Conservation (phyloP, 2,329 filamentous ascomycete genomes). For the Aaosphaeria pasadenensis region DNA sequence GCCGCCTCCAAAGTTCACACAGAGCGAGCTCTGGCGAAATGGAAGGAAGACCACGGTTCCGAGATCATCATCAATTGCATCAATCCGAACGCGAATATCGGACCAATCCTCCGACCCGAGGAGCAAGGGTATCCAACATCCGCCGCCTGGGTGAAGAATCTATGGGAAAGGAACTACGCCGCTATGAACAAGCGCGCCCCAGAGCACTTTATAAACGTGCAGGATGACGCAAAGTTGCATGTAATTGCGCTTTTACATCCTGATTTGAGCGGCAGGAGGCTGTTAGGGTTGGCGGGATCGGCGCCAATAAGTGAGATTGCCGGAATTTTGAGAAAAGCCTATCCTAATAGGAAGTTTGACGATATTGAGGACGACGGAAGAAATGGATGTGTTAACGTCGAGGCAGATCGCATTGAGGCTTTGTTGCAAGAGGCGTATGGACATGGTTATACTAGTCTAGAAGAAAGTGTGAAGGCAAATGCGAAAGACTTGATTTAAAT, state of each 20-base stretch:
- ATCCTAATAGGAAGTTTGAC: background rate
- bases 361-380: background rate
- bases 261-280: too few species aligned
- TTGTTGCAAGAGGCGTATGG: background rate
- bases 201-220: constrained; percentile 8
- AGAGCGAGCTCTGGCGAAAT: background rate
- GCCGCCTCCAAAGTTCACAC: background rate
- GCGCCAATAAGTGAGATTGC: too few species aligned
- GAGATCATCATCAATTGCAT: background rate
- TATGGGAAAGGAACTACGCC: background rate
- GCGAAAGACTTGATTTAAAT: too few species aligned
- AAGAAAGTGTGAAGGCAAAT: constrained; percentile 6
- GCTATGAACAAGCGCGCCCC: background rate
- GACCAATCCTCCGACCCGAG: background rate
- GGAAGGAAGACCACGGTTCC: background rate
- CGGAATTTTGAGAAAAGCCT: background rate
- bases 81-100: background rate
- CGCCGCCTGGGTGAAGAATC: background rate
- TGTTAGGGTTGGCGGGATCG: too few species aligned
- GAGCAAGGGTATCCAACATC: background rate
- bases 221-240: constrained; percentile 43
- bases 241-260: constrained; percentile 47
- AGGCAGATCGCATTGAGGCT: background rate
- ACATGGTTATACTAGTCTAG: background rate
- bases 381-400: background rate